Evolutionary conservation across 176 grass and related monocot genomes (phyloP).

Genomic region (Ensete ventricosum): DNA sequence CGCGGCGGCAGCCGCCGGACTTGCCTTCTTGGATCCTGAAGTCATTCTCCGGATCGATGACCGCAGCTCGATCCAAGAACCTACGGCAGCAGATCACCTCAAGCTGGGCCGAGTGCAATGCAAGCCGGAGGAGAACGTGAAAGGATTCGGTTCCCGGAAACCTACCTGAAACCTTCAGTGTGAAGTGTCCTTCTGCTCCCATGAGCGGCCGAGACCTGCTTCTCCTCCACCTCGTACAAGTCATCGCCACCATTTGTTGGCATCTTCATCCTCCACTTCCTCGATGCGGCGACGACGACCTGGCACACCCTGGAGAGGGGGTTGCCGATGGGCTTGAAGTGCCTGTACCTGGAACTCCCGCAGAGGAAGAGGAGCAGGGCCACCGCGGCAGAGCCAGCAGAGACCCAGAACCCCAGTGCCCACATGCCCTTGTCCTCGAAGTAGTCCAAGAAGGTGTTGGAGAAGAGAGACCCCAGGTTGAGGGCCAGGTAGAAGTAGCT

Average conservation of each 20-base stretch:
- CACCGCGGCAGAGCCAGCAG: not conserved
- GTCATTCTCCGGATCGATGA: not conserved
- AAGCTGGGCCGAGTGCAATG: not conserved
- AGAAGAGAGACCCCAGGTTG: slow-evolving; percentile 8
- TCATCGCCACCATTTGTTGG: not conserved
- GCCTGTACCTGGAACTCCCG: slow-evolving; percentile 1
- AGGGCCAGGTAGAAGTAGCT: slow-evolving; percentile 9
- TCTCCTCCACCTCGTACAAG: not conserved
- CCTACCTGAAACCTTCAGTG: slow-evolving; percentile 8
- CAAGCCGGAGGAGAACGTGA: not conserved
- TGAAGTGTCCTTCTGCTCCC: not conserved
- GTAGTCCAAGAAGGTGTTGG: slow-evolving; percentile 8
- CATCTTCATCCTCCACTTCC: slow-evolving; percentile 6
- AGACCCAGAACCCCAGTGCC: slow-evolving; percentile 7
- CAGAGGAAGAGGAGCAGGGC: slow-evolving; percentile 9
- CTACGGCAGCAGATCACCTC: not conserved
- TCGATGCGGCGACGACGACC: not conserved
- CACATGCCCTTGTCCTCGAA: slow-evolving; percentile 12
- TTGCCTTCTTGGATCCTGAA: not conserved
- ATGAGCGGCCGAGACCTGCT: not conserved
- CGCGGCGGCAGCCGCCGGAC: not conserved
- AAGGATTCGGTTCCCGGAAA: not conserved
- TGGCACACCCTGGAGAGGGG: slow-evolving; percentile 3
- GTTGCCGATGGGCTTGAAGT: slow-evolving; percentile 1
- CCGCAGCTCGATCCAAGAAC: slow-evolving; percentile 7